phyloP scores from a whole-genome alignment of 2,329 filamentous ascomycete genomes.

The Cladosporium velox region DNA sequence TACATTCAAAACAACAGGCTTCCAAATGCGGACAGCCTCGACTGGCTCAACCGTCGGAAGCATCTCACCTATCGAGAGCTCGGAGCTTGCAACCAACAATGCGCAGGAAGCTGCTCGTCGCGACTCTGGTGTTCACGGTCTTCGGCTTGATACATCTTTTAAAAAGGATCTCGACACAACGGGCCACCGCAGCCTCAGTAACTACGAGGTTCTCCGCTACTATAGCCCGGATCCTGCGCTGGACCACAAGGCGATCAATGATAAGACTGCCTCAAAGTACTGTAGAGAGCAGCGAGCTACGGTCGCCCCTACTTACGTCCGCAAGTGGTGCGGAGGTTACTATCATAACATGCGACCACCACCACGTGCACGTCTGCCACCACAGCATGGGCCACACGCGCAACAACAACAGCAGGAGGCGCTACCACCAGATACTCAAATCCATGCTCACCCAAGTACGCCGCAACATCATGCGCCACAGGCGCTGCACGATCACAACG shows the following conservation, averaged over 20 bases:
- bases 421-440: not conserved
- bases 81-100: not conserved
- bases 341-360: not conserved
- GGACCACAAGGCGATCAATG: not conserved
- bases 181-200: not conserved
- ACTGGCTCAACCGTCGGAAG: constrained; percentile 1
- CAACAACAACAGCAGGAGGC: not conserved
- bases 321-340: not conserved
- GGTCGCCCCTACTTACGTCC: not conserved
- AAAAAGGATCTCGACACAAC: not conserved
- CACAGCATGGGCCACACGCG: not conserved
- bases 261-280: not conserved
- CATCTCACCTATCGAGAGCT: not conserved
- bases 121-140: not conserved
- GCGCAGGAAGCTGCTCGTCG: not conserved
- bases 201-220: not conserved
- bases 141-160: not conserved
- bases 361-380: not conserved
- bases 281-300: not conserved
- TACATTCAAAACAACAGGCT: constrained; percentile 1
- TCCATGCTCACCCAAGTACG: not conserved
- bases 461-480: not conserved
- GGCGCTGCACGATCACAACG: not conserved
- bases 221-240: not conserved
- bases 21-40: not conserved